Evolutionary conservation across 2,329 filamentous ascomycete genomes (phyloP), one percentile per base, ranked within the genome.

Genomic region (Sordariomycetes sp.): DNA sequence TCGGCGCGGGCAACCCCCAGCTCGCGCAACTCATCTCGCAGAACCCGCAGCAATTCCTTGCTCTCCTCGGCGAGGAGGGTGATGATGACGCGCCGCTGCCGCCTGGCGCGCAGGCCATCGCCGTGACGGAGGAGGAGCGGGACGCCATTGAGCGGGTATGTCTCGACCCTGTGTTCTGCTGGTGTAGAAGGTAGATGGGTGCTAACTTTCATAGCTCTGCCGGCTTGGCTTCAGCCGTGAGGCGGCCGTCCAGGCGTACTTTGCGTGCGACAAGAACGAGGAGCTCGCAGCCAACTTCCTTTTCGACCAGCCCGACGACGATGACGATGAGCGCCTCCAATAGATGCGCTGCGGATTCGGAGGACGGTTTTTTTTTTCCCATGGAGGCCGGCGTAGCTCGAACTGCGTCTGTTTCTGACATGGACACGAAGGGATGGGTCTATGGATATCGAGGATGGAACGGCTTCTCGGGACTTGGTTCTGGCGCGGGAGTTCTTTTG

Each of bases 191-290:
- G 42, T 12, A 2, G 24, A 22, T 24, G n/a, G n/a, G 20, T 50
- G 45, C 35, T 45, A 17, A 45, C 39, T 45, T 20, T 24, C 8
- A 50, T 62, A 95, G 89, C 78, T 99, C 67, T 96, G 90, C 74
- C 87, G 88, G 62, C 84, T 99, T 52, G 94, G 94, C 39, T 99
- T 99, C 69, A 85, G 92, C 65, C 85, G 91, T 60, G 90, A 97
- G 64, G 83, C 90, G 64, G 94, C 94, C 55, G 96, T 97, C 63
- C 92, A 99, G 74, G 94, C 94, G 28, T 99, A 97, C 75, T 99
- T 99, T 69, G 94, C 94, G 36, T 99, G 94, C 72, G 94, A 99
- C 73, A 99, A 97, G 81, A 97, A 99, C 71, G 94, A 99, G 74
- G 94, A 99, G 73, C 79, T 99, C 55, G 94, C 94, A 0, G 94